Evolutionary conservation across 1,284 basidiomycete genomes (phyloP), one percentile per base, ranked within the genome.

Genomic region (Trichosporon asahii): DNA sequence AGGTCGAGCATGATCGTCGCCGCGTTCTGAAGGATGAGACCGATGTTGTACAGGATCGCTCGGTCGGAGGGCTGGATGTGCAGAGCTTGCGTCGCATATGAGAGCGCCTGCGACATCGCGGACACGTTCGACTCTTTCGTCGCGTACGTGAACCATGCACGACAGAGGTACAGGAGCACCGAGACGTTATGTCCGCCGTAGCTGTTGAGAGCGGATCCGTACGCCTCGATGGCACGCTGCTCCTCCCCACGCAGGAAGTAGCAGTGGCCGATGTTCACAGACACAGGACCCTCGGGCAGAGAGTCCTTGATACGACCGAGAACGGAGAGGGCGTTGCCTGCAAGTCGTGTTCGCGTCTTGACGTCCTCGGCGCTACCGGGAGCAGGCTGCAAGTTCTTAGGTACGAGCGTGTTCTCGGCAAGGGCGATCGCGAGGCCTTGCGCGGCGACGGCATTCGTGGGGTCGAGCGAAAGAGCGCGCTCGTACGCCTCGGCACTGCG

Each of bases 11-110:
- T 84, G 84, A 97, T 88, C 80, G 97, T 94, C 0, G 93, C 91
- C 0, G 92, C 90, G 82, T 96, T 96, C 82, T 98, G 95, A 82
- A 95, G 90, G 44, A 98, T 93, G 90, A 97, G 94, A 67, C 94
- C 95, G 77, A 97, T 92, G 81, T 98, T 98, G 84, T 95, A 98
- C 55, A 92, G 75, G 66, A 91, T 90, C 5, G 92, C 91, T 77
- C 94, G 94, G 85, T 98, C 95, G 69, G 86, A 87, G 0, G 94
- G 93, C 75, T 90, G 89, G 23, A 94, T 81, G 76, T 92, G 90
- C 29, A 91, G 85, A 0, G 94, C 94, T 84, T 86, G 87, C 78
- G 95, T 90, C 15, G 90, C 91, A 81, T 91, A 93, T 72, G 87
- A 86, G 63, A 97, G 85, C 0, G 94, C 92, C 25, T 88, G 90